These are phyloP conservation scores for Ophiosphaerella herpotricha DNA, from an alignment of 2,329 filamentous ascomycete species.

Conservation along the genomic window DNA sequence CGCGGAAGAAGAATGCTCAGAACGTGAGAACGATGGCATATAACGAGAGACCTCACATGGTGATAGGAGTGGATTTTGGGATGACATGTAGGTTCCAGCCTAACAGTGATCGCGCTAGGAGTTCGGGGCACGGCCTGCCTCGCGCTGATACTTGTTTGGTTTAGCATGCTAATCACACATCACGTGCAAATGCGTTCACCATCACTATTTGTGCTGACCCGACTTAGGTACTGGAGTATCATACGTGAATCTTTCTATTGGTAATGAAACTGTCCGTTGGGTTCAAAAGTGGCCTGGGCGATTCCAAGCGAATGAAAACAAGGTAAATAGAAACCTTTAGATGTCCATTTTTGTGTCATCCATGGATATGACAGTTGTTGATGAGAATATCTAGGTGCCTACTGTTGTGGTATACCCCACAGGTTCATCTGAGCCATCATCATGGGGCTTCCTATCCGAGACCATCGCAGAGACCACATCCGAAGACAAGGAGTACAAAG, in stretches of 20 bases:
- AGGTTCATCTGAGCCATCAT: constrained; percentile 46
- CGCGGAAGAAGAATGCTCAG: constrained; percentile 1
- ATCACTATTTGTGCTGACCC: constrained; percentile 1
- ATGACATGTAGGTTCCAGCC: constrained; percentile 43
- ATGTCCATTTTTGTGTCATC: too few relatives aligned
- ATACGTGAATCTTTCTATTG: constrained; percentile 44
- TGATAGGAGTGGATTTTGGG: constrained; percentile 42
- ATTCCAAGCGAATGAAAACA: constrained; percentile 59
- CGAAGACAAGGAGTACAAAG: constrained; percentile 50
- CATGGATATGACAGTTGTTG: too few relatives aligned
- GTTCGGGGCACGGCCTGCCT: neutral
- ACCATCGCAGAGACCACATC: constrained; percentile 43
- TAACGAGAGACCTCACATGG: constrained; percentile 36
- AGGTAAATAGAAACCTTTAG: constrained; percentile 23
- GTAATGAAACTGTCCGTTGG: constrained; percentile 37
- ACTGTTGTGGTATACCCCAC: constrained; percentile 57
- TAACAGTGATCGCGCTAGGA: neutral
- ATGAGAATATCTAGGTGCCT: constrained; percentile 43
- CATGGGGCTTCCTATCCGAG: constrained; percentile 60
- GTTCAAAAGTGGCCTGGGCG: constrained; percentile 60
- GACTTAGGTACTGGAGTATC: constrained; percentile 44
- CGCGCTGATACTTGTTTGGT: neutral
- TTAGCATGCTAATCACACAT: constrained; percentile 1
- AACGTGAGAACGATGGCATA: constrained; percentile 14
- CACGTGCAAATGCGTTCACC: constrained; percentile 3